Conservation (phyloP, 139 green algal species). For the Mesotaenium endlicherianum region DNA sequence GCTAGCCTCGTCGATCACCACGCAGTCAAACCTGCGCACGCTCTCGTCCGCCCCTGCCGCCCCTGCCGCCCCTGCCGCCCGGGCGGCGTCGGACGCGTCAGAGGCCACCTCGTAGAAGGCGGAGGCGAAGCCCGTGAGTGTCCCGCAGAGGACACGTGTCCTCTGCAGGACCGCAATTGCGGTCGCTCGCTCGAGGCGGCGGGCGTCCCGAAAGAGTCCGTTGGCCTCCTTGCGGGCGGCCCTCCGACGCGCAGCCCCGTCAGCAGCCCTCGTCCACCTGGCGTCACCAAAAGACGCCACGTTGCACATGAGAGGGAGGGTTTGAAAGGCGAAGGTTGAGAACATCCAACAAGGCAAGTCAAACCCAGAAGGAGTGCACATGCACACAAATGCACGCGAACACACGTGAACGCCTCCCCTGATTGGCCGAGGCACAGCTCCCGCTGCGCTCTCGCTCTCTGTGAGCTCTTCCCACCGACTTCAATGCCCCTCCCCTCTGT, state of each 20-base stretch:
- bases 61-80: background rate
- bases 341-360: too few relatives aligned
- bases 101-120: background rate
- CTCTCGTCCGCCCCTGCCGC: background rate
- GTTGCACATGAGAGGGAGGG: background rate
- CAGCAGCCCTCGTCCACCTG: conserved; percentile 39
- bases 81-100: background rate
- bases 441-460: too few relatives aligned
- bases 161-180: conserved; percentile 10
- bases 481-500: too few relatives aligned
- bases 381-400: background rate
- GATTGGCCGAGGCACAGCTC: too few relatives aligned
- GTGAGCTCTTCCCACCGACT: too few relatives aligned
- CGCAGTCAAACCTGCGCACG: conserved; percentile 24
- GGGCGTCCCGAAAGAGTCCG: conserved; percentile 36
- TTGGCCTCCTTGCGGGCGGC: conserved; percentile 28
- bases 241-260: conserved; percentile 22
- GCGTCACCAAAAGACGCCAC: background rate
- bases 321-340: too few relatives aligned
- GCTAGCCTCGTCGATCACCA: conserved; percentile 42
- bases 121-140: conserved; percentile 43
- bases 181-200: conserved; percentile 24
- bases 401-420: too few relatives aligned
- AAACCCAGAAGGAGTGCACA: too few relatives aligned
- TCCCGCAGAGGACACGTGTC: conserved; percentile 29